Evolutionary conservation across 1,284 basidiomycete genomes (phyloP).

Genomic region (Heterobasidion irregulare): DNA sequence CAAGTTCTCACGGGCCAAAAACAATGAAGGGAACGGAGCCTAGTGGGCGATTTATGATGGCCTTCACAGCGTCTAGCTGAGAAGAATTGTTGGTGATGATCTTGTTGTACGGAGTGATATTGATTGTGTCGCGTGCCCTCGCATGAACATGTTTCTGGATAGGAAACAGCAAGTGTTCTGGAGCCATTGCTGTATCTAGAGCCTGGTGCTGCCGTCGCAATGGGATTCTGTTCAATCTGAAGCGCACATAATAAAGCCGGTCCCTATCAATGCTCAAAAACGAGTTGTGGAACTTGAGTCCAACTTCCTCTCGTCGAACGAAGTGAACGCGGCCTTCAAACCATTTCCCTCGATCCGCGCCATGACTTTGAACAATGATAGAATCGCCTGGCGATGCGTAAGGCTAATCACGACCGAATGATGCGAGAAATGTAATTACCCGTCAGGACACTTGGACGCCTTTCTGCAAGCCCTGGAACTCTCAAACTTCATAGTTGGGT

Average conservation of each 20-base stretch:
- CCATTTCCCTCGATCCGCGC: conserved; percentile 32
- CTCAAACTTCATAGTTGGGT: not conserved
- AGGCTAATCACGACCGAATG: not conserved
- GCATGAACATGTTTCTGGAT: conserved; percentile 17
- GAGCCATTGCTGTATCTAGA: conserved; percentile 31
- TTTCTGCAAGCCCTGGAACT: conserved; percentile 59
- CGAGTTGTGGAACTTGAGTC: conserved; percentile 39
- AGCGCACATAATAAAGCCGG: conserved; percentile 37
- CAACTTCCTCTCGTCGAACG: conserved; percentile 41
- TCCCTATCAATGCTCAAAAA: conserved; percentile 25
- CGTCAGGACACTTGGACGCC: conserved; percentile 51
- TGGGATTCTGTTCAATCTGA: conserved; percentile 46
- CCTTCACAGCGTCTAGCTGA: conserved; percentile 46
- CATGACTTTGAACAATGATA: conserved; percentile 39
- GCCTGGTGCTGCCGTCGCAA: conserved; percentile 51
- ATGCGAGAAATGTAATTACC: conserved; percentile 22
- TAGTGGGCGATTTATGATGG: conserved; percentile 33
- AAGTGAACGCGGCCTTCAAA: conserved; percentile 51
- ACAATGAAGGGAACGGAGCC: conserved; percentile 50
- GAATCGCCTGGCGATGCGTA: conserved; percentile 32
- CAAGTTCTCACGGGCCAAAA: conserved; percentile 53
- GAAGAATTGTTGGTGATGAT: conserved; percentile 38
- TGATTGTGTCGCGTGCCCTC: conserved; percentile 5
- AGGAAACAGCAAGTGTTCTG: conserved; percentile 36
- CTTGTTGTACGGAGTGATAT: conserved; percentile 28